These are phyloP conservation scores for Dothistroma pini DNA, from an alignment of 2,329 filamentous ascomycete species.

Conservation along the genomic window DNA sequence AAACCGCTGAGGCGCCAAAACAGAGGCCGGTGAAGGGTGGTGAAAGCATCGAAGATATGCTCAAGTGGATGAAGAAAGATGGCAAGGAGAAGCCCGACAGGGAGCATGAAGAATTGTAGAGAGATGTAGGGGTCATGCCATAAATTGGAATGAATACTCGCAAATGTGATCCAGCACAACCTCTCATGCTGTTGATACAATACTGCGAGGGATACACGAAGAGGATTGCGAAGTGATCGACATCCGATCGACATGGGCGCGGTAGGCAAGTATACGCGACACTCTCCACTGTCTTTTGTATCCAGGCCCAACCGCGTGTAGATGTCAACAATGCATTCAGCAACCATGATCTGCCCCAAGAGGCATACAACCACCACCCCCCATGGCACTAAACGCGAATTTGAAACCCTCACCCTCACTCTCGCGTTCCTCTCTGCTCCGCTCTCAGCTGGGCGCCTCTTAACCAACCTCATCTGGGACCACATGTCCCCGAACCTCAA, in stretches of 20 bases:
- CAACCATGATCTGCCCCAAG: not conserved
- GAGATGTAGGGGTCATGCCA: not conserved
- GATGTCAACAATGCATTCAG: not conserved
- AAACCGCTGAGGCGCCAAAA: slow-evolving; percentile 1
- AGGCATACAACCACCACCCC: not conserved
- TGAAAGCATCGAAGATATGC: slow-evolving; percentile 25
- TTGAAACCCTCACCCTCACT: not conserved
- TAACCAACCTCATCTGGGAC: not conserved
- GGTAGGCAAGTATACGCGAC: not conserved
- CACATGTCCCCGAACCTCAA: not conserved
- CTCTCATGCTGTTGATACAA: too few species aligned
- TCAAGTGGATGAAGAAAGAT: slow-evolving; percentile 20
- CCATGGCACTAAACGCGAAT: not conserved
- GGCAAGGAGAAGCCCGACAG: slow-evolving; percentile 7
- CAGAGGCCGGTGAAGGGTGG: slow-evolving; percentile 17
- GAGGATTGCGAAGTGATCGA: not conserved
- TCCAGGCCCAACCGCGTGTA: too few species aligned
- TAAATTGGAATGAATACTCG: not conserved
- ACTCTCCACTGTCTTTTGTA: not conserved
- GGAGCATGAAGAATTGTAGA: slow-evolving; percentile 22
- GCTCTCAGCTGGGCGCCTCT: not conserved
- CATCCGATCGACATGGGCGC: not conserved
- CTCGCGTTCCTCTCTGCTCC: too few species aligned
- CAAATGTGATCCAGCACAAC: not conserved
- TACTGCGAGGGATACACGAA: too few species aligned